phyloP scores from a whole-genome alignment of 2,329 filamentous ascomycete genomes.

The Blastomyces emzantsi region DNA sequence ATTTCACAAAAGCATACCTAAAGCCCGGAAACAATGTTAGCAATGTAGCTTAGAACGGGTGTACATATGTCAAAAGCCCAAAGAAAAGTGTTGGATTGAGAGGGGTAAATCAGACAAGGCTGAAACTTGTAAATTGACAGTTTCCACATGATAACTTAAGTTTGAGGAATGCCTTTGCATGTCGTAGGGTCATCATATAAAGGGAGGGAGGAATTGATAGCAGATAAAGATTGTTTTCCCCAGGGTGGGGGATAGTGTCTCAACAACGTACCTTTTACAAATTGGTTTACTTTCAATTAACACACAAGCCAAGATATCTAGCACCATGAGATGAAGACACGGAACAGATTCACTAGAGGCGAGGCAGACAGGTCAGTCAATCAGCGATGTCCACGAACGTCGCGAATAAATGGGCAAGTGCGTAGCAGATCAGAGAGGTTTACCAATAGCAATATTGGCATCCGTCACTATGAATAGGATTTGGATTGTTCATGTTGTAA shows the following conservation, averaged over 20 bases:
- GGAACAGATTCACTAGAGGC: background rate
- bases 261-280: slow-evolving; percentile 37
- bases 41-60: slow-evolving; percentile 23
- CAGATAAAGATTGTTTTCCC: slow-evolving; percentile 11
- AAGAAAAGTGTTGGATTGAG: slow-evolving; percentile 11
- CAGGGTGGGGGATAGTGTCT: background rate
- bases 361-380: slow-evolving; percentile 10
- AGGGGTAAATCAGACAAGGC: slow-evolving; percentile 53
- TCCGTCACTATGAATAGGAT: slow-evolving; percentile 49
- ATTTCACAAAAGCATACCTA: slow-evolving; percentile 9
- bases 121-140: slow-evolving; percentile 56
- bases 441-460: slow-evolving; percentile 37
- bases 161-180: slow-evolving; percentile 61
- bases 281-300: slow-evolving; percentile 3
- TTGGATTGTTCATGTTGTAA: slow-evolving; percentile 47
- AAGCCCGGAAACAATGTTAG: slow-evolving; percentile 10
- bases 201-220: slow-evolving; percentile 12
- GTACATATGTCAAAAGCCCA: slow-evolving; percentile 13
- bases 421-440: slow-evolving; percentile 46
- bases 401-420: slow-evolving; percentile 3
- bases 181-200: slow-evolving; percentile 53
- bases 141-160: slow-evolving; percentile 57
- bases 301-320: background rate
- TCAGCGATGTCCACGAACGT: slow-evolving; percentile 8
- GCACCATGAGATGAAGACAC: background rate